Conservation (phyloP, 345 rosid species). For the Rhizophora mangle region DNA sequence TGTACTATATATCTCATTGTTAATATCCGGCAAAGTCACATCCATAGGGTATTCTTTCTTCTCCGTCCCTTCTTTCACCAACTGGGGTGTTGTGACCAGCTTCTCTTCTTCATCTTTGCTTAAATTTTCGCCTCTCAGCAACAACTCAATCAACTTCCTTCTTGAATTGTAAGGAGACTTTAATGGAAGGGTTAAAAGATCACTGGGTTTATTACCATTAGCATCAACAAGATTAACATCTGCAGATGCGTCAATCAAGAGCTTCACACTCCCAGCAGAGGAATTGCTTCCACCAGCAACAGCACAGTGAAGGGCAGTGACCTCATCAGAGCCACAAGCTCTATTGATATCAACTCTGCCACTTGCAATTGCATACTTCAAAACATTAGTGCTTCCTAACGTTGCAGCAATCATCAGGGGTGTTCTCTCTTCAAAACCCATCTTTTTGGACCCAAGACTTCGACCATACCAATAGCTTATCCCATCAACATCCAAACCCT, state of each 20-base stretch:
- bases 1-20: conserved; percentile 70
- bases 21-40: conserved; percentile 74
- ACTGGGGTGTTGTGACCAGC: conserved; percentile 32
- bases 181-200: conserved; percentile 40
- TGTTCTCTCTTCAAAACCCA: conserved; percentile 80
- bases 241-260: conserved; percentile 68
- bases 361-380: conserved; percentile 54
- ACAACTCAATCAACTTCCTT: conserved; percentile 56
- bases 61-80: conserved; percentile 49
- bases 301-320: conserved; percentile 90
- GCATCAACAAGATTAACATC: conserved; percentile 52
- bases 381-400: conserved; percentile 61
- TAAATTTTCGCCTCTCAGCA: conserved; percentile 45
- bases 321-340: conserved; percentile 62
- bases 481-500: conserved; percentile 43
- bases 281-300: conserved; percentile 67
- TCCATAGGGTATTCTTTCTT: conserved; percentile 86
- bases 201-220: conserved; percentile 64
- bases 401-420: conserved; percentile 82
- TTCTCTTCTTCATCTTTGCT: conserved; percentile 45
- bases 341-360: conserved; percentile 56
- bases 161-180: conserved; percentile 41
- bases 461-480: conserved; percentile 74
- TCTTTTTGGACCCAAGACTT: conserved; percentile 68
- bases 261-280: conserved; percentile 53